Base-by-base conservation (phyloP, 2,329 filamentous ascomycete species). In the Monosporascus sp. region DNA sequence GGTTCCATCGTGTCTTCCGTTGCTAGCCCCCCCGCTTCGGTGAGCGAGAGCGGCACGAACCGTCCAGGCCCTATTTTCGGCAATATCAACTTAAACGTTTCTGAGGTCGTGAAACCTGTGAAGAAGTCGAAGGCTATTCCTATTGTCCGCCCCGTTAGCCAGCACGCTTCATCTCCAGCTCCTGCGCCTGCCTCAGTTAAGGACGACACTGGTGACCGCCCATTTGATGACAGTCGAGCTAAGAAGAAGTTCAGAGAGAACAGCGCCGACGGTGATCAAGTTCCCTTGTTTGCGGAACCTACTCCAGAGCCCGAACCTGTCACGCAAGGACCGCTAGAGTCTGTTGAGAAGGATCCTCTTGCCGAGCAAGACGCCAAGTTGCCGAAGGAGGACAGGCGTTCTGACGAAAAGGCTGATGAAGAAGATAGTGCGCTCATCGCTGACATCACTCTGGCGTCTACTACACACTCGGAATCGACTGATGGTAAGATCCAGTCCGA, bases 111-210 rank as follows among this genome's bases (percentile, higher is more conserved):
- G 27, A 88, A 88, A 63, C 80, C 85, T 6, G 68, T 72, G 1
- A 90, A 88, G 71, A 84, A 83, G 61, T 89, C 86, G 5, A 97
- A 94, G 72, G 90, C 90, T 9, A 81, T 96, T 51, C 88, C 91
- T 0, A 95, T 96, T 57, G 72, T 93, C 9, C 79, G 78, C 39
- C 88, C 89, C 1, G 77, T 83, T 53, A 84, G 76, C 61, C 71
- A 58, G 54, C 74, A 75, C 59, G 70, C 63, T 9, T 51, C 57
- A 8, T 54, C 53, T 25, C 55, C 58, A 41, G 45, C 47, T 18
- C 24, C 54, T 18, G 35, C 54, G 6, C 63, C 65, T 52, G 48
- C 41, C 15, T 43, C 50, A n/a, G 37, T 43, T 48, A 65, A 66
- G 27, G 65, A 87, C 53, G 82, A 84, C 55, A 76, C 80, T 3